Conservation (phyloP, 2,329 filamentous ascomycete species). For the Ophiostoma montium region DNA sequence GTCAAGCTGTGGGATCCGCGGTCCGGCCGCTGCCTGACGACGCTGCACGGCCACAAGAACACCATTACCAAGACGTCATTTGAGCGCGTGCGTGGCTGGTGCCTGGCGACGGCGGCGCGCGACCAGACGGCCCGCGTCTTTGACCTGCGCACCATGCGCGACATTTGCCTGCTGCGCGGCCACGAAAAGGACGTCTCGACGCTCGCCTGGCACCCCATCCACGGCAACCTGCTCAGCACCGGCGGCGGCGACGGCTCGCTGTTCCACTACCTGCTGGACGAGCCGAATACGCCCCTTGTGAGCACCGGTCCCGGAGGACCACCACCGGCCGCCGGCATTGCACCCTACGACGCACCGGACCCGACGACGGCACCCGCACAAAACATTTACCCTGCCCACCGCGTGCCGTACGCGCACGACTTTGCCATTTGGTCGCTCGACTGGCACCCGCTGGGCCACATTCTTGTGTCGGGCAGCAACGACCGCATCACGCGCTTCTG, state of each 20-base stretch:
- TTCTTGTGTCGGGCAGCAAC: constrained; percentile 89
- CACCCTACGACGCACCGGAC: constrained; percentile 75
- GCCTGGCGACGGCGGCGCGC: constrained; percentile 82
- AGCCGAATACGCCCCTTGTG: constrained; percentile 60
- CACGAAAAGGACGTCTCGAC: constrained; percentile 95
- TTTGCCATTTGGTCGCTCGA: constrained; percentile 96
- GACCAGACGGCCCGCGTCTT: constrained; percentile 90
- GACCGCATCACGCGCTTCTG: constrained; percentile 95
- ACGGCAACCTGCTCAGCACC: constrained; percentile 76
- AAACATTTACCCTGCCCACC: constrained; percentile 85
- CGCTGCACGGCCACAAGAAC: constrained; percentile 92
- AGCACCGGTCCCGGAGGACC: too few species aligned
- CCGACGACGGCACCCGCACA: constrained; percentile 69
- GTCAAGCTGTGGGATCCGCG: constrained; percentile 99
- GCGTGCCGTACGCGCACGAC: constrained; percentile 75
- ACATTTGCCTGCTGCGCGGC: constrained; percentile 82
- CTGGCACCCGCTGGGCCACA: constrained; percentile 94
- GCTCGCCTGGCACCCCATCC: constrained; percentile 84
- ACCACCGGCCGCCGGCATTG: constrained; percentile 46
- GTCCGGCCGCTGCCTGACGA: constrained; percentile 77
- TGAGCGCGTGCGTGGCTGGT: constrained; percentile 68
- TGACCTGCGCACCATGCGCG: constrained; percentile 95
- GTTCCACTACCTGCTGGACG: constrained; percentile 89
- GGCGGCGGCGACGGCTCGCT: constrained; percentile 82
- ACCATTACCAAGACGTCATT: constrained; percentile 89